phyloP scores from a whole-genome alignment of 2,329 filamentous ascomycete genomes.

The Zymoseptoria crescenta region DNA sequence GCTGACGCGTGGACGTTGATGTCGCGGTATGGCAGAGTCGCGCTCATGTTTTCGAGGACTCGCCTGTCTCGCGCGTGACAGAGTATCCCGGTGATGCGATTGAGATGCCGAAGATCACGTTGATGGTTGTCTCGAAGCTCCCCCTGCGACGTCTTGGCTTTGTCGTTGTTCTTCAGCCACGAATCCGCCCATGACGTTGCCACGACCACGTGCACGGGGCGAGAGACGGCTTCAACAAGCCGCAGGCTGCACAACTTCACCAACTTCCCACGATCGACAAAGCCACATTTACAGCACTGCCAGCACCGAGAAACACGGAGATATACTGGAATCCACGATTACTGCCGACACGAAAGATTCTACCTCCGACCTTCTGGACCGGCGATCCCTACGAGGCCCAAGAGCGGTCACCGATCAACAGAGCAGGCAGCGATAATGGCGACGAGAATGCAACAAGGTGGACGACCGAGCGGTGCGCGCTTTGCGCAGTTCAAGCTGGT shows the following conservation, averaged over 20 bases:
- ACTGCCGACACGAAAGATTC: background rate
- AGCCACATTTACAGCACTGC: background rate
- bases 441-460: conserved; percentile 68
- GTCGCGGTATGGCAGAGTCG: conserved; percentile 72
- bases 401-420: background rate
- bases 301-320: background rate
- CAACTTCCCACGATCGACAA: background rate
- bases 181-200: conserved; percentile 4
- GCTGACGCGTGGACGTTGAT: conserved; percentile 92
- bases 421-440: conserved; percentile 54
- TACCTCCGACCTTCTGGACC: background rate
- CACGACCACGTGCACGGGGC: background rate
- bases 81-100: background rate
- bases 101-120: background rate
- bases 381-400: background rate
- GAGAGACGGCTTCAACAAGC: background rate
- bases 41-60: conserved; percentile 38
- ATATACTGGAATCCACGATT: background rate
- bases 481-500: conserved; percentile 99
- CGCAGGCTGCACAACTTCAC: background rate
- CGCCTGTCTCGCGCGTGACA: background rate
- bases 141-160: background rate
- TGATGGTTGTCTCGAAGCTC: background rate
- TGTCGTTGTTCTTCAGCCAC: background rate
- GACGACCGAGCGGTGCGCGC: conserved; percentile 57